Base-by-base conservation (phyloP, 805 yeast species). In the Candida sanyiensis region DNA sequence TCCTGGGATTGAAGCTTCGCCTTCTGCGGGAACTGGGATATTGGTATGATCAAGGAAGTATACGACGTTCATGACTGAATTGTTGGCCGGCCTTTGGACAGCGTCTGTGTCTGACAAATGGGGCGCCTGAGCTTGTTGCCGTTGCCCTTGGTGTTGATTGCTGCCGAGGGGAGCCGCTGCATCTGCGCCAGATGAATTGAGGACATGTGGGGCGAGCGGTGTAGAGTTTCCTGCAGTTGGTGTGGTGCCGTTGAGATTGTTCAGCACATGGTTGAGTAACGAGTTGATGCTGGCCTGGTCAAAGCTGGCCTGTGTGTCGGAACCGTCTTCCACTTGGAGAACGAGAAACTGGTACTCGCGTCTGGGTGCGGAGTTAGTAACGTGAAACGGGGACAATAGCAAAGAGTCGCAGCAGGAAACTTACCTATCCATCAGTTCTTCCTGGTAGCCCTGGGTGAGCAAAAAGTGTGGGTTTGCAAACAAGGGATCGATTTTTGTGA, bases 261-360 rank as follows among this genome's bases (percentile, higher is more conserved):
- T 31, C 8, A 31, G 21, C 11, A 31, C 25, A 10, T 31, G 34
- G 12, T 13, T 31, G 25, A 31, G 34, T 12, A 31, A 31, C 25
- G 24, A 17, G 34, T 31, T 31, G 12, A 31, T 20, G 25, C 25
- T 21, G 7, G 34, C 26, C 7, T 31, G 24, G 34, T 31, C 34
- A 24, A 31, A 25, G 18, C 21, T 12, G n/a, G 21, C 15, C 9
- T 19, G 34, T 11, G 18, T 20, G 20, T 31, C 34, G 8, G 24
- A 20, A 20, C 25, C 25, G 17, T 19, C 25, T n/a, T 31, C 34
- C 26, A 31, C 34, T 25, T 31, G 34, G 25, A 31, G 24, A 10
- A 31, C 25, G 16, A 31, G 17, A 11, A 31, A 20, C 26, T 31
- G 34, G 12, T 31, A 21, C 21, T 31, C 34, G 19, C 33, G 33